Percentiles rank a stretch among this genome's conserved stretches.
These are phyloP conservation scores for Plasmodium gonderi DNA, from an alignment of 169 alveolate genomes.

Conservation along the genomic window DNA sequence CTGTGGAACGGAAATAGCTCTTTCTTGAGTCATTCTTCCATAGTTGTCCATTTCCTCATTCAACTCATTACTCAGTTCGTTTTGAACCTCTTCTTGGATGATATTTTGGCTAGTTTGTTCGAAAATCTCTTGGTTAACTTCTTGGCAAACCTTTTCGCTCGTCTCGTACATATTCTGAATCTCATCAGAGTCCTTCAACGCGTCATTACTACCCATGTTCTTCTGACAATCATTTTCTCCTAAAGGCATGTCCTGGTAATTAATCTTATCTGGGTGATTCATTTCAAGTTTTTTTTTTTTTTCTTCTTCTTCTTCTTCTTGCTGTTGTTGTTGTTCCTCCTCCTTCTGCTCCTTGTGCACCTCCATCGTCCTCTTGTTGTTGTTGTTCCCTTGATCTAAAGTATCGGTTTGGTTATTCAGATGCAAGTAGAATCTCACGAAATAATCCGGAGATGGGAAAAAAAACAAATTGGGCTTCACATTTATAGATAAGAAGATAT, in stretches of 20 bases:
- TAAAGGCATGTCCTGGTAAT: background rate
- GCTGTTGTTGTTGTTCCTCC: background rate
- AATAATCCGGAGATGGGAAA: slow-evolving; percentile 64
- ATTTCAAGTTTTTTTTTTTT: no score
- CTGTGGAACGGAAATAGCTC: background rate
- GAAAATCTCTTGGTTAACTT: background rate
- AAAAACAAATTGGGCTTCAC: slow-evolving; percentile 26
- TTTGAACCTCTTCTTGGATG: no score
- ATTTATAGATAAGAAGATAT: slow-evolving; percentile 13
- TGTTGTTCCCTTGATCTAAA: background rate
- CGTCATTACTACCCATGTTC: background rate
- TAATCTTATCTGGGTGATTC: no score
- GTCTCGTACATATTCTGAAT: background rate
- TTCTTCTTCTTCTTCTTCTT: no score
- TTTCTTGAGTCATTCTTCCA: background rate
- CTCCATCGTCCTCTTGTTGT: background rate
- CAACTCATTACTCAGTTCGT: background rate
- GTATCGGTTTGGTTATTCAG: slow-evolving; percentile 3
- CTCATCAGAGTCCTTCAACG: background rate
- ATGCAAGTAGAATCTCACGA: slow-evolving; percentile 33
- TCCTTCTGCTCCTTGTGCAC: background rate
- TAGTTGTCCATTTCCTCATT: background rate
- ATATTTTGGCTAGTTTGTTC: background rate
- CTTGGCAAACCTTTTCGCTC: background rate
- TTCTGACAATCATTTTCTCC: background rate